These are phyloP conservation scores for Chaetomium fimeti DNA, from an alignment of 495 filamentous ascomycete species.

Conservation along the genomic window DNA sequence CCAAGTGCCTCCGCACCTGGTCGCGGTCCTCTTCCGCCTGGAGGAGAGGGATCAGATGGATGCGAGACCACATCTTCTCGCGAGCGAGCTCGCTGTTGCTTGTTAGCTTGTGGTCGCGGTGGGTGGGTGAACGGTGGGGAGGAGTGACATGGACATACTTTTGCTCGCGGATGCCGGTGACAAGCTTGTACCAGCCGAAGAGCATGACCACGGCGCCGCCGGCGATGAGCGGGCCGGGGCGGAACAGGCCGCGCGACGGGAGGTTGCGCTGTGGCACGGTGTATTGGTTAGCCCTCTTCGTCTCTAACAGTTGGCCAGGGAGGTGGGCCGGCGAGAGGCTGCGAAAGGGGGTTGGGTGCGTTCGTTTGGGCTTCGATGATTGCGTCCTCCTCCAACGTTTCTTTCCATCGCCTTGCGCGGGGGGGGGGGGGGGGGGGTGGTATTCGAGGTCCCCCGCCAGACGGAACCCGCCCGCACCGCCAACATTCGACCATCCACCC, in stretches of 20 bases:
- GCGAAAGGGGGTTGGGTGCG: too few species aligned
- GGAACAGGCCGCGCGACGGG: conserved; percentile 80
- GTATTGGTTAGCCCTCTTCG: conserved; percentile 17
- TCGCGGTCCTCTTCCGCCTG: conserved; percentile 97
- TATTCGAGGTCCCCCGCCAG: too few species aligned
- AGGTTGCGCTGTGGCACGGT: conserved; percentile 69
- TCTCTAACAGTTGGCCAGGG: background rate
- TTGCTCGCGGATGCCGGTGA: conserved; percentile 75
- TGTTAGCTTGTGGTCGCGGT: background rate
- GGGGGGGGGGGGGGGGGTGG: too few species aligned
- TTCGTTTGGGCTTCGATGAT: too few species aligned
- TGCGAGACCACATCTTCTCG: conserved; percentile 96
- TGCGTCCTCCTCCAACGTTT: too few species aligned
- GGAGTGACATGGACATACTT: conserved; percentile 59
- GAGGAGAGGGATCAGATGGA: conserved; percentile 86
- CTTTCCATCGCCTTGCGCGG: too few species aligned
- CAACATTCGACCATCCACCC: too few species aligned
- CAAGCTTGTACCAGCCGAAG: conserved; percentile 83
- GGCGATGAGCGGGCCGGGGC: conserved; percentile 70
- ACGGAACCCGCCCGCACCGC: too few species aligned
- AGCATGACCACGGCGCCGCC: conserved; percentile 72
- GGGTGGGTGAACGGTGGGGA: background rate
- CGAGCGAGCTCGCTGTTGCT: conserved; percentile 78
- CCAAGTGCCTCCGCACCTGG: conserved; percentile 77
- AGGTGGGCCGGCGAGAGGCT: background rate